Evolutionary conservation across 2,329 filamentous ascomycete species (phyloP).

Genomic region (Amphichorda felina): DNA sequence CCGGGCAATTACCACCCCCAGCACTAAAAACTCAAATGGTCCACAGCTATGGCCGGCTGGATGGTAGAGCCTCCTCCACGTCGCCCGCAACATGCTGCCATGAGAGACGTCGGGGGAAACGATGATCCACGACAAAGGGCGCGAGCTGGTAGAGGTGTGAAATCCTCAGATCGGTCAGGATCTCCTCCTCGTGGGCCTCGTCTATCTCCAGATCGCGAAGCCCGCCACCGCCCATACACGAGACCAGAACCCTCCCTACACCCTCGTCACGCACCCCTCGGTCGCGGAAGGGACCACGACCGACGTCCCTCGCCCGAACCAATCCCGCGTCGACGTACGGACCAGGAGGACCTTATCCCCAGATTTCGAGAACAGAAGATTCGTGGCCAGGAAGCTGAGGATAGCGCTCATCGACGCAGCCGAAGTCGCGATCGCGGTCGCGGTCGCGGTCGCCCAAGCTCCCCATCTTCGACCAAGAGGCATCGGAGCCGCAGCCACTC

Average conservation of each 20-base stretch:
- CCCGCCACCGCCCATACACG: constrained; percentile 19
- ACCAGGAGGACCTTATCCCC: constrained; percentile 24
- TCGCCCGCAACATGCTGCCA: constrained; percentile 26
- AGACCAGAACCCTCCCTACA: constrained; percentile 13
- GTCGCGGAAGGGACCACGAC: constrained; percentile 22
- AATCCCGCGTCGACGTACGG: constrained; percentile 11
- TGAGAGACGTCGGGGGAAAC: constrained; percentile 24
- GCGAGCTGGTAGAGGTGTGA: constrained; percentile 21
- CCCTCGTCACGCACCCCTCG: constrained; percentile 23
- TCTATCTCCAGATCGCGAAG: constrained; percentile 14
- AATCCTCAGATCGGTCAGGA: constrained; percentile 16
- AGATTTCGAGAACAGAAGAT: constrained; percentile 18
- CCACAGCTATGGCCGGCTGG: constrained; percentile 9
- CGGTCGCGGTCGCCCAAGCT: constrained; percentile 15
- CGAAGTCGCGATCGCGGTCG: constrained; percentile 20
- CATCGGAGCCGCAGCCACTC: constrained; percentile 29
- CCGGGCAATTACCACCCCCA: constrained; percentile 21
- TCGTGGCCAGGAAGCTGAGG: constrained; percentile 16
- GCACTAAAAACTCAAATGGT: constrained; percentile 25
- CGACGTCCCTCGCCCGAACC: constrained; percentile 12
- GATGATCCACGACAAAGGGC: constrained; percentile 23
- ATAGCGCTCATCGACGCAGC: constrained; percentile 19
- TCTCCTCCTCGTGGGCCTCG: constrained; percentile 19
- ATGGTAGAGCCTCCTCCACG: constrained; percentile 19
- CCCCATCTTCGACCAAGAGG: constrained; percentile 27